Percentiles rank a stretch among this genome's conserved stretches.
These are phyloP conservation scores for Aspergillus sclerotialis DNA, from an alignment of 2,329 filamentous ascomycete genomes.

Conservation along the genomic window DNA sequence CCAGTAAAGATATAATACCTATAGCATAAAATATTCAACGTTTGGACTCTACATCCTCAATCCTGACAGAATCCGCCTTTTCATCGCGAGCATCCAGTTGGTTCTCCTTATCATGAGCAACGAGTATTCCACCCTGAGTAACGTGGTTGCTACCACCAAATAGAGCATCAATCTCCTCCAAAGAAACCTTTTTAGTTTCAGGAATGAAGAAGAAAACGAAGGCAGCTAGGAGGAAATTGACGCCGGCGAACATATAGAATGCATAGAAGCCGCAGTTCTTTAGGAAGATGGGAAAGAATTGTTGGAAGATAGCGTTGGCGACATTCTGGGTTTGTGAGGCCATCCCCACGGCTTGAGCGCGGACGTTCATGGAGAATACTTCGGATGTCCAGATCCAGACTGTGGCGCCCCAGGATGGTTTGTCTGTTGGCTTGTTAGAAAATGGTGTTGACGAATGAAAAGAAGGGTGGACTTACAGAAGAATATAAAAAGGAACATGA, in stretches of 20 bases:
- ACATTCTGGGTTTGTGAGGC: constrained; percentile 56
- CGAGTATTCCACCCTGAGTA: constrained; percentile 24
- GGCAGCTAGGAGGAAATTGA: constrained; percentile 43
- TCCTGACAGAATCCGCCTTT: constrained; percentile 12
- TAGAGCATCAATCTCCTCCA: constrained; percentile 33
- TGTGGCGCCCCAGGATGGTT: constrained; percentile 63
- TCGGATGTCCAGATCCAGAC: constrained; percentile 67
- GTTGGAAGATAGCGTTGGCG: constrained; percentile 61
- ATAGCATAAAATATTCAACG: neutral
- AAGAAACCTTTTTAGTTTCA: constrained; percentile 42
- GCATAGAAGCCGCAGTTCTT: constrained; percentile 51
- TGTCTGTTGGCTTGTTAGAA: too few relatives aligned
- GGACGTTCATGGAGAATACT: constrained; percentile 65
- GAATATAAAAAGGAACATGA: constrained; percentile 58
- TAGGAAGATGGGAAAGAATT: constrained; percentile 64
- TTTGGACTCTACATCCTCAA: constrained; percentile 14
- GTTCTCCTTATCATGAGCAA: constrained; percentile 18
- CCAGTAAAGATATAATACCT: too few relatives aligned
- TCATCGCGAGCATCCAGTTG: constrained; percentile 7
- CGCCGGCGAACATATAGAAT: constrained; percentile 50
- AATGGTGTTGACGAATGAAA: too few relatives aligned
- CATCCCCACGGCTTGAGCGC: constrained; percentile 64
- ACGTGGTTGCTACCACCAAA: constrained; percentile 33
- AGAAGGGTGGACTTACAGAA: constrained; percentile 34
- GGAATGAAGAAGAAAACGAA: constrained; percentile 49